Base-by-base conservation (phyloP, 2,329 filamentous ascomycete genomes). In the Cylindrodendrum hubeiense region DNA sequence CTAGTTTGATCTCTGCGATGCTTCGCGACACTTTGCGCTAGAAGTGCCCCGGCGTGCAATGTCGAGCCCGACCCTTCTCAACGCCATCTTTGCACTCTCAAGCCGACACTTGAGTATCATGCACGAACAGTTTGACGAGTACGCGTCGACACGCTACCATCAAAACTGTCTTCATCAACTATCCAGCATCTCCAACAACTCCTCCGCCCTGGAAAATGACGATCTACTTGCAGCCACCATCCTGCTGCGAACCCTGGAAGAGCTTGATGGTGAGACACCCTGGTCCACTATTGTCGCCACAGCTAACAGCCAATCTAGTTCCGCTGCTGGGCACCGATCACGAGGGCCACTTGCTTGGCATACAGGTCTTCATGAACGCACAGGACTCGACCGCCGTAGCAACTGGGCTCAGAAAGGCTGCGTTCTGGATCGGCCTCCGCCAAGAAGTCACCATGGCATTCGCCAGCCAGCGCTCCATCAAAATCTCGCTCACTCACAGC, bases 381-480 rank as follows among this genome's bases (percentile, higher is more conserved):
- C 78, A 79, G 10, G 76, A 79, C 53, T 77, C 77, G 53, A 75
- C 50, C 79, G 76, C 58, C 73, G 67, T 30, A 50, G 80, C 47
- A 0, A 71, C 66, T 2, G 63, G 65, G 26, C 73, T 86, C 4
- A 82, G 83, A 39, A 85, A 86, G 3, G 86, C 86, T 0, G 84
- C 85, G 2, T 89, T 87, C 78, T 90, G 78, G 84, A 82, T 88
- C 24, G 87, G 86, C 0, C 78, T 89, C 13, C 81, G 87, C 10
- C 87, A 89, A 70, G 87, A 89, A 68, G 87, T 90, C 34, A 89
- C 87, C 67, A 85, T 84, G 55, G 86, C 87, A 0, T 82, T 86
- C 46, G 82, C 83, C 41, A 83, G 81, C 53, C 80, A 84, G 63
- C 75, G 81, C 56, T 78, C 80, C 0, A 80, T 86, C 28, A 80